Evolutionary conservation across 179 eudicot species (phyloP), one percentile per base, ranked within the genome.

Genomic region (Beta lomatogona): DNA sequence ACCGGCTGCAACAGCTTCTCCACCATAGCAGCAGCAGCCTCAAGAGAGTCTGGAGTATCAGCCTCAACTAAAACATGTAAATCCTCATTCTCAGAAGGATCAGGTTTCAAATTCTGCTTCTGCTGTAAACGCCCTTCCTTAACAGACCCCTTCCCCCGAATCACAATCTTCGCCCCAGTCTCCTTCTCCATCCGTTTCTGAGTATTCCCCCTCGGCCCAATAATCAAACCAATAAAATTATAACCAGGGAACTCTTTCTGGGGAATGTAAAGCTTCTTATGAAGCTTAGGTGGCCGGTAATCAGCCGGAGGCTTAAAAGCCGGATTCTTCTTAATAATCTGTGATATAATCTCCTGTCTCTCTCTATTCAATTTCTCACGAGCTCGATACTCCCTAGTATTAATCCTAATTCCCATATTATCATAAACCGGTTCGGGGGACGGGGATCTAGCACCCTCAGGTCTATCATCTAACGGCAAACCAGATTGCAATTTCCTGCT

Each of bases 101-200:
- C 98, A 3, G 85, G 89, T 77, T 95, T 95, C 90, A 93, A 88
- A 73, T 93, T 92, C 85, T 87, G 88, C 81, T 94, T 94, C 83
- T 94, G 98, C 63, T 85, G 89, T 60, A 93, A 80, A 86, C 94
- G 82, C 19, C 97, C 96, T 79, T 92, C 97, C 78, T 95, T 95
- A 59, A 91, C 86, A 18, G 94, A 91, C 25, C 97, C 97, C 87
- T 95, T 95, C 25, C 98, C 98, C 46, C 98, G 84, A 82, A 95
- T 92, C 75, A 92, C 97, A 83, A 95, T 93, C 84, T 95, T 95
- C 0, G 98, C 97, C 67, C 98, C 97, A 0, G 97, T 95, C 85
- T 95, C 98, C 80, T 84, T 92, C 81, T 92, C 98, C 98, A 95
- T 93, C 64, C 97, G 87, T 82, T 95, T 95, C 88, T 94, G 98